Evolutionary conservation across 768 basidiomycete species (phyloP).

Genomic region (Collybiopsis luxurians): DNA sequence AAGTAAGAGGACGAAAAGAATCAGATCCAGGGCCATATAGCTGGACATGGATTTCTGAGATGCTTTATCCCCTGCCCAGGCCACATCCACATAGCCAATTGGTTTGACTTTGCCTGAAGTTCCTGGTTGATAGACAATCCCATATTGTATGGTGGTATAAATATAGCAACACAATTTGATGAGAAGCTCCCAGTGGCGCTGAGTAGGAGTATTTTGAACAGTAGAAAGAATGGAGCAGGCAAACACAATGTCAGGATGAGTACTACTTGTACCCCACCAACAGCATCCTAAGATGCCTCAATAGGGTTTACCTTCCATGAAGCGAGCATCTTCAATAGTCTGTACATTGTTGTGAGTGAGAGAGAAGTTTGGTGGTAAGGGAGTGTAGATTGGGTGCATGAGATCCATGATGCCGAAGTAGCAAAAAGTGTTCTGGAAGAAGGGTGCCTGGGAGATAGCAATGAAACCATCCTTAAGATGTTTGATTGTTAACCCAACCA

Average conservation of each 20-base stretch:
- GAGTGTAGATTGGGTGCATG: neutral
- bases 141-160: neutral
- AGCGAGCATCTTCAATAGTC: neutral
- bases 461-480: neutral
- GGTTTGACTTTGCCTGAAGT: neutral
- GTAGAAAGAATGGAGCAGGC: neutral
- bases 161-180: neutral
- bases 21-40: constrained; percentile 24
- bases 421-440: neutral
- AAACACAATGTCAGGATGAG: neutral
- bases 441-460: neutral
- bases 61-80: neutral
- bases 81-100: neutral
- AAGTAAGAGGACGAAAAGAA: too few relatives aligned
- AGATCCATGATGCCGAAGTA: neutral
- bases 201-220: neutral
- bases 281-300: too few relatives aligned
- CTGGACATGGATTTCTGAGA: constrained; percentile 18
- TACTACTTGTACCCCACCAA: neutral
- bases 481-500: neutral
- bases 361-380: neutral
- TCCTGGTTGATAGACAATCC: neutral
- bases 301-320: too few relatives aligned
- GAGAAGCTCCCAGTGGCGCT: neutral
- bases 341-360: too few relatives aligned